Base-by-base conservation (phyloP, 73 alveolate genomes). In the Paramecium octaurelia region DNA sequence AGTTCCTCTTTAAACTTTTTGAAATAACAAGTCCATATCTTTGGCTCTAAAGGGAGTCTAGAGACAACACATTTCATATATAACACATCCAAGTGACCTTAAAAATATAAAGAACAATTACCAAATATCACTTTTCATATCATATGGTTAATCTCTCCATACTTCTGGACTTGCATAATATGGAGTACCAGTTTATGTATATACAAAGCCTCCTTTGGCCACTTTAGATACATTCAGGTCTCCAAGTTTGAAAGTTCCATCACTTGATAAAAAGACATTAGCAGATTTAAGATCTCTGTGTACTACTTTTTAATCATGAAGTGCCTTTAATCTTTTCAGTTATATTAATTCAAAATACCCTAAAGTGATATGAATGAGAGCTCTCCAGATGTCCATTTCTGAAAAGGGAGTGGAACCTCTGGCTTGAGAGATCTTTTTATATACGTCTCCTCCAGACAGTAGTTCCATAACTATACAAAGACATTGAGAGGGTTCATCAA, bases 381-480 rank as follows among this genome's bases (percentile, higher is more conserved):
- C 89, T 71, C 95, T 93, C 99, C 99, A 98, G 0, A 97, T 94
- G 18, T 97, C 98, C 8, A 92, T 83, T 92, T 98, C 99, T 42
- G 92, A 94, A 54, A 98, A 94, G 12, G 93, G 86, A n/a, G 97
- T 70, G 1, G 96, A 97, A 73, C 94, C 93, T 93, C 97, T 97
- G 80, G 96, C 94, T 58, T 87, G 90, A 21, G 92, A 91, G 36
- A 98, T 97, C 93, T 95, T 94, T 84, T 93, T 95, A 68, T 93
- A 92, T 48, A 98, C 97, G 88, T 98, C 99, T 3, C 99, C 99
- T 31, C 96, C 96, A 75, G 97, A 97, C 59, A 98, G 97, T 68
- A 93, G 96, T 89, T 98, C 99, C 99, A 98, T 98, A 58, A 98
- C 96, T 36, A 98, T 96, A 84, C 99, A 98, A 21, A 98, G 93